These are phyloP conservation scores for Xylaria sp. DNA, from an alignment of 2,329 filamentous ascomycete species.

Conservation along the genomic window DNA sequence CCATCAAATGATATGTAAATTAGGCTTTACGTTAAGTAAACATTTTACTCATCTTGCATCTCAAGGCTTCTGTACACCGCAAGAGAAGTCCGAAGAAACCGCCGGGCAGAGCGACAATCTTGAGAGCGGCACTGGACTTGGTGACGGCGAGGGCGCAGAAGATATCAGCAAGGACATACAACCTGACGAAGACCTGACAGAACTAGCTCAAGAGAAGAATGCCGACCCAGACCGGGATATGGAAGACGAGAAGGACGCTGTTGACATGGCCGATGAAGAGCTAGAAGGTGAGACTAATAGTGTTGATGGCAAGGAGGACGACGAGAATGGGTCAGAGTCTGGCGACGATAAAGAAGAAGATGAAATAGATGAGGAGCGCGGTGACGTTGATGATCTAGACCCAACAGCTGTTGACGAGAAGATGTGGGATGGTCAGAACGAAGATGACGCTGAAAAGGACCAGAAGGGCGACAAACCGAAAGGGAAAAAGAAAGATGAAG, in stretches of 20 bases:
- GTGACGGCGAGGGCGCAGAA: constrained; percentile 93
- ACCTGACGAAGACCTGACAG: constrained; percentile 91
- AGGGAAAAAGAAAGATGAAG: constrained; percentile 73
- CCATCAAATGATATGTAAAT: constrained; percentile 77
- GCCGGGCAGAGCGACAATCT: constrained; percentile 79
- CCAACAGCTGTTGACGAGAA: constrained; percentile 95
- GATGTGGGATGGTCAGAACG: constrained; percentile 93
- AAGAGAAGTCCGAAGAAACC: constrained; percentile 79
- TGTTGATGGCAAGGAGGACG: constrained; percentile 70
- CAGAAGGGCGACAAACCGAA: constrained; percentile 79
- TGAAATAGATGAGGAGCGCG: constrained; percentile 88
- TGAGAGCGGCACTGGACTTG: constrained; percentile 91
- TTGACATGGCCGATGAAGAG: constrained; percentile 93
- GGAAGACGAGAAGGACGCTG: constrained; percentile 83
- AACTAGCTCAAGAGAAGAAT: constrained; percentile 87
- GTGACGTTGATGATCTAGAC: constrained; percentile 90
- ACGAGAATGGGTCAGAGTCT: constrained; percentile 69
- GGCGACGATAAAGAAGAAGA: constrained; percentile 73
- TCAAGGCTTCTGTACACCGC: constrained; percentile 91
- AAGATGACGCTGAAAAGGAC: constrained; percentile 84
- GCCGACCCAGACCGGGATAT: constrained; percentile 73
- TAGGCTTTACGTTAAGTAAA: constrained; percentile 79
- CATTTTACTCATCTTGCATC: constrained; percentile 82
- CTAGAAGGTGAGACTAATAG: constrained; percentile 85
- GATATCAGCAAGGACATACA: constrained; percentile 98